phyloP scores from a whole-genome alignment of 768 basidiomycete species.

The Trametes gibbosa region DNA sequence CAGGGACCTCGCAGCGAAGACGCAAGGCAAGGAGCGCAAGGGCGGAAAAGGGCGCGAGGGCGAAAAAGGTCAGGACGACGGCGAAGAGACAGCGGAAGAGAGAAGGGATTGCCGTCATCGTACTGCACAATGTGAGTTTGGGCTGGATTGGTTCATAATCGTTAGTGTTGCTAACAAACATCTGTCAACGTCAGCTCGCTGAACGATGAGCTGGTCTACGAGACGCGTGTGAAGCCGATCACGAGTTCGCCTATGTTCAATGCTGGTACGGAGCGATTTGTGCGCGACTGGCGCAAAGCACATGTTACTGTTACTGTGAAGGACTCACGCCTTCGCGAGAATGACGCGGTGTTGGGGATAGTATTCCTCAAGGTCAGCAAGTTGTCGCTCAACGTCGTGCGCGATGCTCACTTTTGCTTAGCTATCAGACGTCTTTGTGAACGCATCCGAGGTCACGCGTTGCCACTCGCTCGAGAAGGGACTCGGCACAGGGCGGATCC shows the following conservation, averaged over 20 bases:
- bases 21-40: slow-evolving; percentile 29
- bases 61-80: slow-evolving; percentile 50
- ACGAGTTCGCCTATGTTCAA: slow-evolving; percentile 40
- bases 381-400: not conserved
- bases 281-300: slow-evolving; percentile 58
- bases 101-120: slow-evolving; percentile 59
- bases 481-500: slow-evolving; percentile 62
- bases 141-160: not conserved
- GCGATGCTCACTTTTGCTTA: slow-evolving; percentile 2
- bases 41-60: slow-evolving; percentile 49
- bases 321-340: slow-evolving; percentile 55
- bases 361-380: slow-evolving; percentile 48
- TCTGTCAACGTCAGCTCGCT: slow-evolving; percentile 30
- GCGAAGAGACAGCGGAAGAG: slow-evolving; percentile 53
- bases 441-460: slow-evolving; percentile 53
- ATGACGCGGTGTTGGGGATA: slow-evolving; percentile 69
- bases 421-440: slow-evolving; percentile 33
- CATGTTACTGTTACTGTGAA: slow-evolving; percentile 65
- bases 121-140: slow-evolving; percentile 51
- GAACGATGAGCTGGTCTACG: slow-evolving; percentile 48
- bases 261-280: slow-evolving; percentile 68
- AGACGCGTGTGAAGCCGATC: slow-evolving; percentile 35
- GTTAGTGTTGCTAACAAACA: slow-evolving; percentile 17
- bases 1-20: slow-evolving; percentile 57
- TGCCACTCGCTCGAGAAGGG: slow-evolving; percentile 68